Conservation (phyloP, 345 rosid genomes). For the Boechera retrofracta region DNA sequence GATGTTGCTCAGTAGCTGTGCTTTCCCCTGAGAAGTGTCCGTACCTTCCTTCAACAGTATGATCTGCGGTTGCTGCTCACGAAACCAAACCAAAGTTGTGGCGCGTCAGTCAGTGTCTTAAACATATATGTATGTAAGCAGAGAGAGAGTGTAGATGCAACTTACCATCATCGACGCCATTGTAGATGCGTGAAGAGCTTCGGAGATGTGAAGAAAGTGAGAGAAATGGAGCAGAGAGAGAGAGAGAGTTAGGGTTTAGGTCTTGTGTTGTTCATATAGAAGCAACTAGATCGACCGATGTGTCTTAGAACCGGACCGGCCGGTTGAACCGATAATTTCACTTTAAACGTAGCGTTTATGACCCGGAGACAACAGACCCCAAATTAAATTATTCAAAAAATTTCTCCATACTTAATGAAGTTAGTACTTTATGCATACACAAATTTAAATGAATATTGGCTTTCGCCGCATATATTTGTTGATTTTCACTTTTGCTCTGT, state of each 20-base stretch:
- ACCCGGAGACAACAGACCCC: background rate
- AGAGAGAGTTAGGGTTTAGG: conserved; percentile 46
- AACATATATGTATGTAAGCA: background rate
- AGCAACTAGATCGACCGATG: conserved; percentile 20
- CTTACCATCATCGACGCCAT: conserved; percentile 61
- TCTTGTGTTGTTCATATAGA: conserved; percentile 23
- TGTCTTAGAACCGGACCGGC: conserved; percentile 38
- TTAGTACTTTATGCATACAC: no score
- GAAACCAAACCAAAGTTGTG: background rate
- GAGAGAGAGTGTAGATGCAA: conserved; percentile 10
- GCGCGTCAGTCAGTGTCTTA: conserved; percentile 1
- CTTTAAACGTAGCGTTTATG: background rate
- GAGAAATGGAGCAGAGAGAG: conserved; percentile 30
- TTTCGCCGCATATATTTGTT: background rate
- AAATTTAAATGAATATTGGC: background rate
- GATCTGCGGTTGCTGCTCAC: conserved; percentile 97
- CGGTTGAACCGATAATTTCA: conserved; percentile 25
- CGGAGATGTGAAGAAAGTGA: conserved; percentile 13
- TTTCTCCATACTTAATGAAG: background rate
- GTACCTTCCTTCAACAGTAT: conserved; percentile 98
- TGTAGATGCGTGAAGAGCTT: conserved; percentile 37
- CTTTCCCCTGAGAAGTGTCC: conserved; percentile 95
- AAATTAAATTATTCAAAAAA: background rate
- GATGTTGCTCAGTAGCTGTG: conserved; percentile 95
- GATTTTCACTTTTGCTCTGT: background rate